Evolutionary conservation across 23 red algal genomes (phyloP).

Genomic region (Gracilaria caudata): DNA sequence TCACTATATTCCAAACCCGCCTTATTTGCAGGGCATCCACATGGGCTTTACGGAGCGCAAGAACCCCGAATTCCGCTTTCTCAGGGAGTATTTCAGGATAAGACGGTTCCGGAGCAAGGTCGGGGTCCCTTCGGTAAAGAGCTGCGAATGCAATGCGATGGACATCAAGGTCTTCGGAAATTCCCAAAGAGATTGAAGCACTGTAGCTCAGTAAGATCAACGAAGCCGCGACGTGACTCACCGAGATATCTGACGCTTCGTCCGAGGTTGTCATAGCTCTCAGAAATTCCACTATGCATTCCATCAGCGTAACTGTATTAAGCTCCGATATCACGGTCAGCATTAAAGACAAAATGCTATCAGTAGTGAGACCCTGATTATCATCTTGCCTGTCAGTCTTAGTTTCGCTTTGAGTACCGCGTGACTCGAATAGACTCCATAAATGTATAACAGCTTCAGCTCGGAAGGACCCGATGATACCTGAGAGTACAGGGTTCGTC

Average conservation of each 20-base stretch:
- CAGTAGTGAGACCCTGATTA: conserved; percentile 19
- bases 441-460: conserved; percentile 11
- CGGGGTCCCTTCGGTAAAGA: conserved; percentile 19
- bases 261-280: not conserved
- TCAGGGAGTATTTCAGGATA: conserved; percentile 37
- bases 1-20: not conserved
- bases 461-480: conserved; percentile 16
- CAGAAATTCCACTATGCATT: conserved; percentile 9
- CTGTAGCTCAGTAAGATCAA: conserved; percentile 33
- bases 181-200: conserved; percentile 18
- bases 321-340: conserved; percentile 1
- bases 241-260: not conserved
- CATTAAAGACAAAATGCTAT: conserved; percentile 17
- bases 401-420: not conserved
- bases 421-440: not conserved
- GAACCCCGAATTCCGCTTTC: not conserved
- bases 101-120: conserved; percentile 24
- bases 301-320: conserved; percentile 6
- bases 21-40: not conserved
- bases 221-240: conserved; percentile 34
- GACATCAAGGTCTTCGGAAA: conserved; percentile 6
- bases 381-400: conserved; percentile 22
- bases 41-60: not conserved
- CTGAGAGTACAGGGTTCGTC: conserved; percentile 53
- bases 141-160: conserved; percentile 37